Base-by-base conservation (phyloP, 225 moss, liverwort and hornwort species). In the Pseudoscleropodium purum region DNA sequence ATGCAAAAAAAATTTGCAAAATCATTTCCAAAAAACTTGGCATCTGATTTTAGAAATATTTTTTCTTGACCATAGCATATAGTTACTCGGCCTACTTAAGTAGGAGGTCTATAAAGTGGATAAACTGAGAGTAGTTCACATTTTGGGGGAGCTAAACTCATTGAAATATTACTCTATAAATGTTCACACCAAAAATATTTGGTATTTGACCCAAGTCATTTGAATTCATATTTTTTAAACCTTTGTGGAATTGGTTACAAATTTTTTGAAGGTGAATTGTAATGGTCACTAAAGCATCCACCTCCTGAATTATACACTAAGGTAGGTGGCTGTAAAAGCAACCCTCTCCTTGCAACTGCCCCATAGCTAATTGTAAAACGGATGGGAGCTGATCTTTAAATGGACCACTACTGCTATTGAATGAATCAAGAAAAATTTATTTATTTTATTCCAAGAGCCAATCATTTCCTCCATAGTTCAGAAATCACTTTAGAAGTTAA, bases 51-150 rank as follows among this genome's bases (percentile, higher is more conserved):
- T 3, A 8, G 4, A 2, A 33, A 21, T 34, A 34, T 13, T 52
- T 74, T 23, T 52, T 36, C 9, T 0, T 13, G 0, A 75, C 8
- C 1, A 0, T 11, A 5, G 8, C 0, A 2, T 0, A 34, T 5
- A 77, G 5, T 34, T 14, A 8, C 1, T 14, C 15, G 14, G 3
- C 8, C 13, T 36, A 21, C 5, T 52, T 23, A 14, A 14, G 5
- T 52, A 21, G 5, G 1, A 76, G 5, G 8, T 34, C 21, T 2
- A 51, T 51, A 8, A 76, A 51, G 34, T 51, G 8, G 2, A 12
- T 12, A 47, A 75, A 49, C 19, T 19, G 20, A 49, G 7, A 75
- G 2, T 0, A 20, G 8, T 12, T 51, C 2, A 0, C 33, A 75
- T 49, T 49, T 76, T 11, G 3, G 8, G 11, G 18, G 13, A 15